A percentile compares a stretch with the other conserved stretches of the same genome.
These are phyloP conservation scores for Clohesyomyces aquaticus DNA, from an alignment of 495 filamentous ascomycete species.

Conservation along the genomic window DNA sequence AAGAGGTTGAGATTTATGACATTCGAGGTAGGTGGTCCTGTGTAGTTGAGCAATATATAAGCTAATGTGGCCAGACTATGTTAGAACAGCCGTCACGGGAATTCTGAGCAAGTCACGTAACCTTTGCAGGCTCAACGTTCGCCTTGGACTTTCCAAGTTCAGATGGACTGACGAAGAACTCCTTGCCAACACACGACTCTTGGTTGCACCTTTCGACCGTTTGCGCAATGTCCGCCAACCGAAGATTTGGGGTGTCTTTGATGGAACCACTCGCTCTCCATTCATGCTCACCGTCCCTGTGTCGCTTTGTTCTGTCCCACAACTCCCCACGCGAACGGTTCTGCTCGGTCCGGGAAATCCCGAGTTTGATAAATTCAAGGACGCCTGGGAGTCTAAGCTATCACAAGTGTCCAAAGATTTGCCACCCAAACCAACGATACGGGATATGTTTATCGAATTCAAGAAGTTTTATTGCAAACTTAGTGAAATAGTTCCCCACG, in stretches of 20 bases:
- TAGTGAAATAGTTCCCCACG: conserved; percentile 7
- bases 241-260: conserved; percentile 24
- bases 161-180: conserved; percentile 28
- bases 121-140: conserved; percentile 33
- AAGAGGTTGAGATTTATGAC: conserved; percentile 42
- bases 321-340: conserved; percentile 10
- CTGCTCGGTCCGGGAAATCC: conserved; percentile 7
- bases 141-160: conserved; percentile 28
- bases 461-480: conserved; percentile 33
- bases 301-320: conserved; percentile 29
- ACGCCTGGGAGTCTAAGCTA: conserved; percentile 27
- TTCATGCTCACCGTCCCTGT: conserved; percentile 15
- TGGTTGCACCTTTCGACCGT: conserved; percentile 36
- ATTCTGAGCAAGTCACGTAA: conserved; percentile 31
- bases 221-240: conserved; percentile 36
- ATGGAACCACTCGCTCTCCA: background rate
- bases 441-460: conserved; percentile 35
- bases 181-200: conserved; percentile 18
- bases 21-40: conserved; percentile 25
- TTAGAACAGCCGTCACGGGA: conserved; percentile 28
- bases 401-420: background rate
- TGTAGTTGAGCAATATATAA: background rate
- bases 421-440: conserved; percentile 18
- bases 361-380: conserved; percentile 24
- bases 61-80: conserved; percentile 30